Conservation (phyloP, 345 rosid genomes). For the Cardamine resedifolia region DNA sequence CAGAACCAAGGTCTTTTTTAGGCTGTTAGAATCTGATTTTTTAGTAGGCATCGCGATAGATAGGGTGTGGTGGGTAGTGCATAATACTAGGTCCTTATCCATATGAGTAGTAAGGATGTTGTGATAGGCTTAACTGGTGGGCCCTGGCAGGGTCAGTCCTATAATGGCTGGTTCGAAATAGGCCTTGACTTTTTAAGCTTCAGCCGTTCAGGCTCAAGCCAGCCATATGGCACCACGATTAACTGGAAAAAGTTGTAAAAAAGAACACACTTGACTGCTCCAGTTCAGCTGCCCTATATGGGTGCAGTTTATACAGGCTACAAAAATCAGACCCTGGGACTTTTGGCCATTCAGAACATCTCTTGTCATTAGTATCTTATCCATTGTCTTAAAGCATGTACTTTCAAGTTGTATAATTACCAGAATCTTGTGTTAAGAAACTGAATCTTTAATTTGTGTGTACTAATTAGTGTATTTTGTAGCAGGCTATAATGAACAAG, state of each 20-base stretch:
- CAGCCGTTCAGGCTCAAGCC: neutral
- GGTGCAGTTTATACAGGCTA: slow-evolving; percentile 1
- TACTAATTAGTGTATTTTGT: slow-evolving; percentile 15
- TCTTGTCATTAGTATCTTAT: neutral
- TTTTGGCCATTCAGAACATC: neutral
- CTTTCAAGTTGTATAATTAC: neutral
- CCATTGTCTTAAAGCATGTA: neutral
- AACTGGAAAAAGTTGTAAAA: neutral
- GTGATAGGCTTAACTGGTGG: slow-evolving; percentile 11
- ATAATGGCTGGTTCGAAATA: slow-evolving; percentile 3
- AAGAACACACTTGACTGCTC: neutral
- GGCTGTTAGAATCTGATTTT: neutral
- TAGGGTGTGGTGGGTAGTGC: slow-evolving; percentile 5
- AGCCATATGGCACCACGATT: neutral
- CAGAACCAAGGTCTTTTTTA: slow-evolving; percentile 64
- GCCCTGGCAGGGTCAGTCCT: neutral
- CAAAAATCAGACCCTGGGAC: neutral
- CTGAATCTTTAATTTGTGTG: slow-evolving; percentile 12
- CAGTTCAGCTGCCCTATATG: neutral
- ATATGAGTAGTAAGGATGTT: slow-evolving; percentile 14
- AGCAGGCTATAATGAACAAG: slow-evolving; percentile 85
- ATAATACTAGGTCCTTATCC: slow-evolving; percentile 4
- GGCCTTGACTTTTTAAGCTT: neutral
- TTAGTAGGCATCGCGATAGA: neutral
- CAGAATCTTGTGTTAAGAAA: slow-evolving; percentile 3